Evolutionary conservation across 805 yeast species (phyloP).

Genomic region (Alloascoidea hylecoeti): DNA sequence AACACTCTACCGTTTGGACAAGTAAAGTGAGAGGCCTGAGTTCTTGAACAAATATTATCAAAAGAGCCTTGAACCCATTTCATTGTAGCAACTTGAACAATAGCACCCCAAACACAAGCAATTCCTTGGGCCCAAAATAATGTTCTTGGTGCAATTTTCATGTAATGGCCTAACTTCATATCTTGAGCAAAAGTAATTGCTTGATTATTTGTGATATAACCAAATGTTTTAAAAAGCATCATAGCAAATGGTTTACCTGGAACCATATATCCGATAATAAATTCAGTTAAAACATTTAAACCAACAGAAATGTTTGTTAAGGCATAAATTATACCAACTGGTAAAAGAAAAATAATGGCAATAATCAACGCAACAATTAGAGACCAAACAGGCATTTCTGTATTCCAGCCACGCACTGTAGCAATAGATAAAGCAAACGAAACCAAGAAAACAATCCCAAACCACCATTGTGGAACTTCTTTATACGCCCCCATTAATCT

Average conservation of each 20-base stretch:
- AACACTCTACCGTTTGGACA: constrained; percentile 25
- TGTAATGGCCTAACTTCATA: constrained; percentile 50
- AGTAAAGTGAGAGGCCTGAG: constrained; percentile 24
- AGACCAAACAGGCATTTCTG: constrained; percentile 19
- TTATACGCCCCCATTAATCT: constrained; percentile 31
- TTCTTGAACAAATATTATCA: constrained; percentile 19
- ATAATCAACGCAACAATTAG: constrained; percentile 32
- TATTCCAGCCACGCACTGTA: constrained; percentile 24
- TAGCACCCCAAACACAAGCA: constrained; percentile 28
- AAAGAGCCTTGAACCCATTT: constrained; percentile 23
- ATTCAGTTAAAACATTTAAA: constrained; percentile 43
- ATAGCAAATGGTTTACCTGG: constrained; percentile 50
- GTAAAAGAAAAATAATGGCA: constrained; percentile 40
- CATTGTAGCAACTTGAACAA: constrained; percentile 27
- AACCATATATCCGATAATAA: constrained; percentile 30
- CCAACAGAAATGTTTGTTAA: constrained; percentile 48
- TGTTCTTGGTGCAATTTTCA: constrained; percentile 48
- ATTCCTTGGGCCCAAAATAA: constrained; percentile 36
- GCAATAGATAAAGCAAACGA: constrained; percentile 29
- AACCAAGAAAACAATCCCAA: constrained; percentile 22
- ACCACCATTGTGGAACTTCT: constrained; percentile 43
- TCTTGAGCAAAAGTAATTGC: constrained; percentile 40
- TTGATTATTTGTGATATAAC: constrained; percentile 37
- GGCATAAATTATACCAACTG: constrained; percentile 47
- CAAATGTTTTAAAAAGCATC: constrained; percentile 47